Base-by-base conservation (phyloP, 257 asterid species). In the Solanum sitiens region DNA sequence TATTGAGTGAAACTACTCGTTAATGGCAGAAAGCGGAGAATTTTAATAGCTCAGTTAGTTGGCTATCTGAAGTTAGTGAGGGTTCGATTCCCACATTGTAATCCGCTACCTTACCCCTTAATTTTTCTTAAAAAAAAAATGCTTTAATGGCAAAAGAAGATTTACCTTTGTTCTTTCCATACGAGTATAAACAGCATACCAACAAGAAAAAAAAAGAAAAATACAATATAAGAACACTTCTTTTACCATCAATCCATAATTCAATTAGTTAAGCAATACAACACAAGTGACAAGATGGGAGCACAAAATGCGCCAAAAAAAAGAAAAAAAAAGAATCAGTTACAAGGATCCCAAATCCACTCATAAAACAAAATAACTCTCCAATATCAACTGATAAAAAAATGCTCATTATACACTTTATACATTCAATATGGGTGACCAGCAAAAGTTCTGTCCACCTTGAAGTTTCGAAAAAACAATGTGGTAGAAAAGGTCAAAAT, bases 341-440 rank as follows among this genome's bases (percentile, higher is more conserved):
- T 14, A 4, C 37, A 33, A 11, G 32, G 35, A 16, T 23, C 9
- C 56, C 61, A 44, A 77, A 77, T 44, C 84, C 65, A 44, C 10
- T 15, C 65, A 56, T 40, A 32, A 67, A 42, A n/a, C 80, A 50
- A 50, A 68, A 40, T 8, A 37, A 12, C 77, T 71, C 76, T 88
- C 89, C 53, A 87, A 59, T 59, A 87, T 65, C 80, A 82, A 37
- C 88, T 39, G 30, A 67, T 27, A 15, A 85, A 82, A 82, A 83
- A 84, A 80, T 72, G 84, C n/a, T 65, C 85, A 61, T 88, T 82
- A 70, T 91, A 88, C 90, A 89, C 83, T 87, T 88, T 91, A 91
- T 91, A 91, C 83, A 84, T 83, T 67, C 72, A 84, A 72, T 70
- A 86, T 65, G 71, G 84, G 76, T 80, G 86, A 86, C 85, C 53